Evolutionary conservation across 768 basidiomycete genomes (phyloP).

Genomic region (Mycena galericulata): DNA sequence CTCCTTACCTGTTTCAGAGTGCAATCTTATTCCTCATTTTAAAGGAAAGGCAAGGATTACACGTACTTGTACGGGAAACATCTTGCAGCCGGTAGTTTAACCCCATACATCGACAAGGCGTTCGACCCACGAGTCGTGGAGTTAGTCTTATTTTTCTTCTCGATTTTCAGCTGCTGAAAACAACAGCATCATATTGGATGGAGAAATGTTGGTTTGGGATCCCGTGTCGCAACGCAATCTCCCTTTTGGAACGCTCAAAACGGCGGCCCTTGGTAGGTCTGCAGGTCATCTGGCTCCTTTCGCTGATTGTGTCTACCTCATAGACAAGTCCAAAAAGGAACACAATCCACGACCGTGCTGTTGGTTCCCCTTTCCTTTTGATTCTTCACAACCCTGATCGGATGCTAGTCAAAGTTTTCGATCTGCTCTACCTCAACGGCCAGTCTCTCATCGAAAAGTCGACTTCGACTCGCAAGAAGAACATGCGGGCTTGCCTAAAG

Average conservation of each 20-base stretch:
- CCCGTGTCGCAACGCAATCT: slow-evolving; percentile 88
- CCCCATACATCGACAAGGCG: slow-evolving; percentile 83
- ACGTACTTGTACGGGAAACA: slow-evolving; percentile 93
- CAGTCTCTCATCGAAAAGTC: slow-evolving; percentile 79
- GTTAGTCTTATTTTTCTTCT: slow-evolving; percentile 58
- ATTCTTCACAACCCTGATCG: background rate
- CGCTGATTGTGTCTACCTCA: slow-evolving; percentile 1
- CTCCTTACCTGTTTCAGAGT: slow-evolving; percentile 13
- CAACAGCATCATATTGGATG: slow-evolving; percentile 90
- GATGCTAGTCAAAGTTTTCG: slow-evolving; percentile 91
- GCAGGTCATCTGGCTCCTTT: background rate
- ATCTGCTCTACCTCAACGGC: slow-evolving; percentile 91
- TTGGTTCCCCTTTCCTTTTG: slow-evolving; percentile 53
- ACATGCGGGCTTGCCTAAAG: slow-evolving; percentile 75
- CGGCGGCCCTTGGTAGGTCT: slow-evolving; percentile 82
- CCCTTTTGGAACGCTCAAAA: slow-evolving; percentile 95
- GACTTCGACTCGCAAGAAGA: slow-evolving; percentile 81
- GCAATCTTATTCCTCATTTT: slow-evolving; percentile 6
- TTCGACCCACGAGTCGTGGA: slow-evolving; percentile 84
- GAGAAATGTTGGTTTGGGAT: slow-evolving; percentile 99
- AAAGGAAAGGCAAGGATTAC: slow-evolving; percentile 91
- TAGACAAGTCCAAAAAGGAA: slow-evolving; percentile 79
- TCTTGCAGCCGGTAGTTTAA: slow-evolving; percentile 86
- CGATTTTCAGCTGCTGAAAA: slow-evolving; percentile 3
- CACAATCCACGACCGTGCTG: slow-evolving; percentile 91